Evolutionary conservation across 306 rosid species (phyloP), one percentile per base, ranked within the genome.

Genomic region (Cercis canadensis): DNA sequence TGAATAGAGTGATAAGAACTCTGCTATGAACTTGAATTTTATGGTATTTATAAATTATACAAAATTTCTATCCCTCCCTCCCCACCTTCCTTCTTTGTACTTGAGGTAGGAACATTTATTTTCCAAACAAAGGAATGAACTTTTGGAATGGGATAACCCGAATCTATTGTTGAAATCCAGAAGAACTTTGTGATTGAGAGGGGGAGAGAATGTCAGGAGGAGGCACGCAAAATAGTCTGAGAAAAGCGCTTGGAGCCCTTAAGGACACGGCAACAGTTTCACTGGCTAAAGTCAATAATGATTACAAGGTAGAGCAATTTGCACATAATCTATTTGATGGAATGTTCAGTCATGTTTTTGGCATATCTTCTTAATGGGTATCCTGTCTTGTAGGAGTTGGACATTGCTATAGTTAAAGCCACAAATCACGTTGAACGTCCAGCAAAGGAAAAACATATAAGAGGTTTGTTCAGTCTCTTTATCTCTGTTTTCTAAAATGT

Each of bases 231-330:
- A 95, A 91, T 3, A 91, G 96, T 80, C 61, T 95, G 52, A 75
- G 99, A 64, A 95, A 92, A 83, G 99, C 97, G 37, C 93, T 95
- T 39, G 99, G 99, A 37, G 90, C 99, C 43, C 88, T 95, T 49
- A 95, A 95, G 88, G 99, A 95, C 36, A 86, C 96, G 34, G 92
- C 99, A 51, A 92, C 99, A 16, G 99, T 95, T 40, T 95, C 99
- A 0, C 91, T 95, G 86, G 99, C 99, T 24, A 95, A 95, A 86
- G 97, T 95, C 87, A 92, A 95, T 79, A 95, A 97, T 72, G 99
- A 84, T 88, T 95, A 92, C 83, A 95, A 92, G 99, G 99, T 95
- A 80, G 41, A 17, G 6, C 11, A 31, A 11, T 52, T 64, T 69
- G 31, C 46, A 34, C 33, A 17, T 54, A 29, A 11, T 32, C 21